phyloP scores from a whole-genome alignment of 2,329 filamentous ascomycete species.

The Sordariomycetes sp. region DNA sequence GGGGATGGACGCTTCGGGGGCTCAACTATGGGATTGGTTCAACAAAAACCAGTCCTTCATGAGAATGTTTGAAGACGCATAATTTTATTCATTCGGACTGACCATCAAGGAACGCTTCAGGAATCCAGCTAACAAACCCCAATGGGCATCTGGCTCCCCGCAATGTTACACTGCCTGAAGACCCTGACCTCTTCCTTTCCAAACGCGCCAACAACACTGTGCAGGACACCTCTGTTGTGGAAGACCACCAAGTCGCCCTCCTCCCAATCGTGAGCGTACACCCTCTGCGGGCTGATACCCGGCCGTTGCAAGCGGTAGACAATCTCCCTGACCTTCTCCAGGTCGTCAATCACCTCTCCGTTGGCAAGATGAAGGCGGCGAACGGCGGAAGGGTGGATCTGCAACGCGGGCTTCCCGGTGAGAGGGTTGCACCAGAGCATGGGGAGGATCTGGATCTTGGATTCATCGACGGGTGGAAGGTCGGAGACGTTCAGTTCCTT shows the following conservation, averaged over 20 bases:
- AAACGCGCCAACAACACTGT: constrained; percentile 70
- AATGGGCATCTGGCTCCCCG: constrained; percentile 48
- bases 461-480: constrained; percentile 55
- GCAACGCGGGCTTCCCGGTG: constrained; percentile 59
- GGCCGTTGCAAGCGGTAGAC: constrained; percentile 62
- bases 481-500: constrained; percentile 50
- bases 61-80: no score
- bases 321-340: constrained; percentile 56
- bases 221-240: constrained; percentile 67
- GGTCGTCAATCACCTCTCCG: constrained; percentile 59
- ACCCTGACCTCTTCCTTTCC: constrained; percentile 62
- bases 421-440: constrained; percentile 73
- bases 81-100: no score
- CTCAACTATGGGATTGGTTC: no score
- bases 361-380: constrained; percentile 59
- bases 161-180: constrained; percentile 73
- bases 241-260: constrained; percentile 71
- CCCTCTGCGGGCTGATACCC: constrained; percentile 56
- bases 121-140: no score
- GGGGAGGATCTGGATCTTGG: constrained; percentile 62
- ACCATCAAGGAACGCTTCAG: no score
- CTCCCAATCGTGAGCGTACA: constrained; percentile 71
- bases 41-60: no score
- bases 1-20: no score
- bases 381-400: constrained; percentile 66